Conservation (phyloP, 306 rosid genomes). For the Luffa aegyptiaca region DNA sequence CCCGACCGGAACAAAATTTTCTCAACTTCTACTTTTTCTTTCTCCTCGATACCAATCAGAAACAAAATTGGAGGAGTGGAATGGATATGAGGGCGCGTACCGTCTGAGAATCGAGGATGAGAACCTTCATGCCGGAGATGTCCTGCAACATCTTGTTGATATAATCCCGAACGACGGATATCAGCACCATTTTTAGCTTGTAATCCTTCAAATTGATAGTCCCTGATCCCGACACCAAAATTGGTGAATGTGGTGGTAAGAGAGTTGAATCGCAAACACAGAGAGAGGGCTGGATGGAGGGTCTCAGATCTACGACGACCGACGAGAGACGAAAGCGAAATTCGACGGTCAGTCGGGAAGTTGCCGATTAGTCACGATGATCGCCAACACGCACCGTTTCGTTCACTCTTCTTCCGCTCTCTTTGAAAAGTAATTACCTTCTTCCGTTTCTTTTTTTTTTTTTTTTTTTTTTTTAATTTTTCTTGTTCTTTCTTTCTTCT, state of each 20-base stretch:
- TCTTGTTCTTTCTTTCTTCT: neutral
- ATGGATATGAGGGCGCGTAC: conserved; percentile 23
- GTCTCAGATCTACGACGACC: conserved; percentile 21
- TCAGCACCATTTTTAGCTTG: conserved; percentile 38
- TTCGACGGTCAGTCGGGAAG: neutral
- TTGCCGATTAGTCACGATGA: neutral
- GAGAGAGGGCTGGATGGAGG: neutral
- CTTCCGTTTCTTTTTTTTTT: neutral
- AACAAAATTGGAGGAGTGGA: neutral
- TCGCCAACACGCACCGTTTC: neutral
- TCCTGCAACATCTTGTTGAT: conserved; percentile 85
- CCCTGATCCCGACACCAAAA: neutral
- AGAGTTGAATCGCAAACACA: conserved; percentile 3
- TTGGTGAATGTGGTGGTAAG: neutral
- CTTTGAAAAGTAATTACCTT: neutral
- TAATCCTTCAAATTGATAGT: neutral
- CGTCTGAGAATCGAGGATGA: conserved; percentile 92
- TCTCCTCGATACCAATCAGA: neutral
- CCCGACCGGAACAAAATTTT: neutral
- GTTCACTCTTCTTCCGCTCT: neutral
- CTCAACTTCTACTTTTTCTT: neutral
- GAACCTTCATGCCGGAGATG: conserved; percentile 98
- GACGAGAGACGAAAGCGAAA: neutral
- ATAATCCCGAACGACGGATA: conserved; percentile 75
- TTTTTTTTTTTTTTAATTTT: neutral